Evolutionary conservation across 1,139 yeast genomes (phyloP), one percentile per base, ranked within the genome.

Genomic region (Nakaseomyces nivariensis): DNA sequence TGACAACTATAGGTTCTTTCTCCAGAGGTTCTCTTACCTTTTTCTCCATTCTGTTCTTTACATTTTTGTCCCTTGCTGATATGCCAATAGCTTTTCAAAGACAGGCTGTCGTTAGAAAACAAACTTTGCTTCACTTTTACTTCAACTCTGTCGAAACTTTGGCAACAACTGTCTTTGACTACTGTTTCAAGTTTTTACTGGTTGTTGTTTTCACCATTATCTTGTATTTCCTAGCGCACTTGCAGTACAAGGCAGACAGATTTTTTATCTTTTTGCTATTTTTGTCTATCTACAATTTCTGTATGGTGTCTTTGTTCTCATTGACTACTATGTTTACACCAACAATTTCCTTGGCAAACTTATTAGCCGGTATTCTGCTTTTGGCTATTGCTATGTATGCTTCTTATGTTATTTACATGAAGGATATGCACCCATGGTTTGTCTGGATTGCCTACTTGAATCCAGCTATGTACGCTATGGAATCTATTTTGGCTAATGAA

Each of bases 351-450:
- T 68, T 68, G 47, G 79, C 81, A n/a, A 74, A 75, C 70, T 70
- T 77, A 8, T 67, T 78, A 10, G 76, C 78, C 5, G 74, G 79
- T 46, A 61, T 74, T 13, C 62, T 73, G 42, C 64, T 76, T 54
- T 59, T 75, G 51, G 74, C 74, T 34, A 64, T 76, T 63, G 71
- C 74, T 43, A 68, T 75, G 58, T 75, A 73, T 59, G 73, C 80
- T 34, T 77, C 80, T 44, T 75, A 75, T 59, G 74, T 77, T 55
- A 75, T 77, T 51, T 78, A 75, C 53, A 60, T 76, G 45, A 74
- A 75, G 4, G 68, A 72, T 11, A 77, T 77, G 81, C 78, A 71
- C 51, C 77, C 78, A 40, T 77, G 81, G 81, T 76, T 77, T 58
- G 73, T 74, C 54, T 78, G 82, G 82, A 72, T 76, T 45, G 74